A percentile compares a stretch with the other conserved stretches of the same genome.
These are phyloP conservation scores for Spirogloea muscicola DNA, from an alignment of 139 green algal genomes.

Conservation along the genomic window DNA sequence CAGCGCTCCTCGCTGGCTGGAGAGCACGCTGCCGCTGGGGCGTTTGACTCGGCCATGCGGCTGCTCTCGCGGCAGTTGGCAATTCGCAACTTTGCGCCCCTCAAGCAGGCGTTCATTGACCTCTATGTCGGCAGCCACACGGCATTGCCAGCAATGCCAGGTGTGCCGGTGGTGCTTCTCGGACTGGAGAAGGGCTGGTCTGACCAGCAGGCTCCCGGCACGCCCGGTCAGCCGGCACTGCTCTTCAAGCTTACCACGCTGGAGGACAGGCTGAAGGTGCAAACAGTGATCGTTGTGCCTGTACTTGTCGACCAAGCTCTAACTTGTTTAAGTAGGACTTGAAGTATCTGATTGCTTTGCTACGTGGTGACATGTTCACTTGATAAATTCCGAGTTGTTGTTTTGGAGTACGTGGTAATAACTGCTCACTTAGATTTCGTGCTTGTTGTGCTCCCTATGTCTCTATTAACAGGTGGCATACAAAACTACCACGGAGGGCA, in stretches of 20 bases:
- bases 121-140: constrained; percentile 66
- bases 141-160: constrained; percentile 62
- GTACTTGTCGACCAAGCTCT: too few species aligned
- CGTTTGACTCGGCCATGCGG: constrained; percentile 85
- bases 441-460: too few species aligned
- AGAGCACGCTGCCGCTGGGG: constrained; percentile 79
- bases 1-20: constrained; percentile 71
- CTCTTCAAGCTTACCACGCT: constrained; percentile 68
- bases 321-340: too few species aligned
- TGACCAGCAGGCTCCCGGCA: constrained; percentile 39
- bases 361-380: too few species aligned
- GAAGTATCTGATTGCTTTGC: too few species aligned
- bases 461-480: too few species aligned
- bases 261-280: constrained; percentile 63
- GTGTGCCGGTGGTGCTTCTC: constrained; percentile 58
- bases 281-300: too few species aligned
- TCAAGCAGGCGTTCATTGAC: constrained; percentile 83
- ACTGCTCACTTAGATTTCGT: too few species aligned
- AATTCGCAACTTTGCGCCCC: constrained; percentile 82
- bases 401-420: too few species aligned
- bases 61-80: constrained; percentile 90
- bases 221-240: constrained; percentile 65
- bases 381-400: too few species aligned
- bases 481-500: constrained; percentile 93
- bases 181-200: constrained; percentile 73